These are phyloP conservation scores for Drechslerella coelobrocha DNA, from an alignment of 2,329 filamentous ascomycete species.

Conservation along the genomic window DNA sequence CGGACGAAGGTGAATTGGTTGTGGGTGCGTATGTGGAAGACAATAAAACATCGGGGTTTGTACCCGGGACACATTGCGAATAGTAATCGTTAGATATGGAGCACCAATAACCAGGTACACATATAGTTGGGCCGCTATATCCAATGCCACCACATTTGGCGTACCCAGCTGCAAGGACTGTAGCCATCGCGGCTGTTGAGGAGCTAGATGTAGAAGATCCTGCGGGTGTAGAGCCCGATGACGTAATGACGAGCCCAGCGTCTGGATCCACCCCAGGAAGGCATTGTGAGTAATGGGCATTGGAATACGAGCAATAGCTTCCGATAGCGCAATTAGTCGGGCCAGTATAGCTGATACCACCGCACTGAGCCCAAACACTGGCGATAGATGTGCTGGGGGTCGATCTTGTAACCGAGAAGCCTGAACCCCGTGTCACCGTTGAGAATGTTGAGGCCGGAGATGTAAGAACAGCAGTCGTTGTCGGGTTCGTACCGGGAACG, in stretches of 20 bases:
- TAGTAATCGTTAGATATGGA: constrained; percentile 31
- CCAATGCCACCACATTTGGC: constrained; percentile 15
- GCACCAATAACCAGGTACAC: constrained; percentile 32
- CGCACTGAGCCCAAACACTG: constrained; percentile 46
- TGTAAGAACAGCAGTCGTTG: constrained; percentile 3
- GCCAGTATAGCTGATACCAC: constrained; percentile 51
- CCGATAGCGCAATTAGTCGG: constrained; percentile 47
- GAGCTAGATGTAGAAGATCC: not conserved
- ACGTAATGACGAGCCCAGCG: too few species aligned
- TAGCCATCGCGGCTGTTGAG: not conserved
- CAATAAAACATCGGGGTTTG: constrained; percentile 8
- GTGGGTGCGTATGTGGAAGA: too few species aligned
- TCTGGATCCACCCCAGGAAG: constrained; percentile 19
- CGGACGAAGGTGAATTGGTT: too few species aligned
- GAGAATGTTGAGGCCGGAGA: not conserved
- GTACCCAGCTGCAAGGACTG: constrained; percentile 13
- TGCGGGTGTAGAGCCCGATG: too few species aligned
- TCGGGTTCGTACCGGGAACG: constrained; percentile 9
- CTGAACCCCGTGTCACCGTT: too few species aligned
- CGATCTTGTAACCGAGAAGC: too few species aligned
- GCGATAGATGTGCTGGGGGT: too few species aligned
- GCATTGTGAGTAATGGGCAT: constrained; percentile 50
- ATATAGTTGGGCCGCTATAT: constrained; percentile 19
- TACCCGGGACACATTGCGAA: constrained; percentile 43
- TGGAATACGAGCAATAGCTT: constrained; percentile 44